A percentile compares a stretch with the other conserved stretches of the same genome.
Evolutionary conservation across 139 green algal species (phyloP).

Genomic region (Chlorella vulgaris): DNA sequence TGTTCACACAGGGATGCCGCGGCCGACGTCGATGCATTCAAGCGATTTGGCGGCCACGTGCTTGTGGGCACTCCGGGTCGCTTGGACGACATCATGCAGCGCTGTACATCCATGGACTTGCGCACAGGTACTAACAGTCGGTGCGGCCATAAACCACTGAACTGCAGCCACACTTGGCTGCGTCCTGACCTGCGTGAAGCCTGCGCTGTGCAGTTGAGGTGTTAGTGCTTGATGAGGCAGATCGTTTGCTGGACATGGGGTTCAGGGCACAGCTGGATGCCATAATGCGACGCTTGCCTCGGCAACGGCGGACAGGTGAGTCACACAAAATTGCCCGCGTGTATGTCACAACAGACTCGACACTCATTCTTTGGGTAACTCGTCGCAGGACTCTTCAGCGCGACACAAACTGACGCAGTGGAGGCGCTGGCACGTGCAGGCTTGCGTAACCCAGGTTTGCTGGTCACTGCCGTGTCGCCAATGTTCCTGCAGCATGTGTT

Average conservation of each 20-base stretch:
- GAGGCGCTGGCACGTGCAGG: slow-evolving; percentile 88
- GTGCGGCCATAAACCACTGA: not conserved
- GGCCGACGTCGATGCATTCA: slow-evolving; percentile 73
- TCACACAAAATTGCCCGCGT: no score
- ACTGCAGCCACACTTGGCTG: not conserved
- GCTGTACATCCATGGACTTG: slow-evolving; percentile 68
- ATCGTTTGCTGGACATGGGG: slow-evolving; percentile 95
- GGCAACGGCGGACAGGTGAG: slow-evolving; percentile 85
- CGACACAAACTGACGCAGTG: slow-evolving; percentile 93
- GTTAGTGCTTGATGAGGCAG: slow-evolving; percentile 96
- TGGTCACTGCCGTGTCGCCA: not conserved
- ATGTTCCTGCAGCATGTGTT: not conserved
- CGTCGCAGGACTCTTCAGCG: slow-evolving; percentile 90
- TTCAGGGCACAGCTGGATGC: slow-evolving; percentile 82
- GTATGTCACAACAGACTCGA: no score
- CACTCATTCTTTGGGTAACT: no score
- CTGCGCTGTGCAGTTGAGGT: slow-evolving; percentile 57
- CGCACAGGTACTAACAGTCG: slow-evolving; percentile 24
- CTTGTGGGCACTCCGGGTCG: slow-evolving; percentile 94
- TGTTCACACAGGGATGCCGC: slow-evolving; percentile 7
- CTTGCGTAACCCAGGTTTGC: slow-evolving; percentile 91
- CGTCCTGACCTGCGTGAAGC: not conserved
- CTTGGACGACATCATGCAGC: slow-evolving; percentile 87
- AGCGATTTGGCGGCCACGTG: slow-evolving; percentile 68
- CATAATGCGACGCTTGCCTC: slow-evolving; percentile 85